Percentiles rank a stretch among this genome's conserved stretches.
Conservation (phyloP, 139 green algal genomes). For the Chlamydomonas eustigma region DNA sequence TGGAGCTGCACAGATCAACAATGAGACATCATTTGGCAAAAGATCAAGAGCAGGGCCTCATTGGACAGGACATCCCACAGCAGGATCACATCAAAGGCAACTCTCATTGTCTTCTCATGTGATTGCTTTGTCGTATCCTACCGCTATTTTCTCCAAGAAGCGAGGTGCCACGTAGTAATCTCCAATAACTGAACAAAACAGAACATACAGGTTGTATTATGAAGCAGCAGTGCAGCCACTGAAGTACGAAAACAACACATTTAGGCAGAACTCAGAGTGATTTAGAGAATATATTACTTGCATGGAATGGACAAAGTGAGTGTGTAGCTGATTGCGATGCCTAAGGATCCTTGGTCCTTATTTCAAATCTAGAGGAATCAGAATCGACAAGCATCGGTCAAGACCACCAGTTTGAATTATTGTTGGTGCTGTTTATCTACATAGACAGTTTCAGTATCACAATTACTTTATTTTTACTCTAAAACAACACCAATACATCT, state of each 20-base stretch:
- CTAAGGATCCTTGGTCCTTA: no score
- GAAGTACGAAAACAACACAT: no score
- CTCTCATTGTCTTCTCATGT: not conserved
- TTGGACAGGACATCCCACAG: not conserved
- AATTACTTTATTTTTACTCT: not conserved
- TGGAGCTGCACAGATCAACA: no score
- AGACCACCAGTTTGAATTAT: not conserved
- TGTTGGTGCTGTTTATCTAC: not conserved
- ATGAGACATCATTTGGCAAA: not conserved
- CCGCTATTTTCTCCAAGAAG: slow-evolving; percentile 68
- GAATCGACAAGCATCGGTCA: no score
- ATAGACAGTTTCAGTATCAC: not conserved
- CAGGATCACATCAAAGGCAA: not conserved
- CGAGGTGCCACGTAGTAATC: slow-evolving; percentile 82
- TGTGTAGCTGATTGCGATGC: no score
- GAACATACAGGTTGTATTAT: no score
- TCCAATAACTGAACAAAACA: slow-evolving; percentile 50
- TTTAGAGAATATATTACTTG: no score
- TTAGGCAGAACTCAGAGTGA: no score
- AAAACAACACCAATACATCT: not conserved
- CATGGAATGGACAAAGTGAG: no score
- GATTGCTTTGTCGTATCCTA: not conserved
- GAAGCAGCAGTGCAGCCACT: no score
- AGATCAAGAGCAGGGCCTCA: not conserved
- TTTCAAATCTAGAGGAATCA: no score